Base-by-base conservation (phyloP, 2,329 filamentous ascomycete species). In the Paecilomyces sp. region DNA sequence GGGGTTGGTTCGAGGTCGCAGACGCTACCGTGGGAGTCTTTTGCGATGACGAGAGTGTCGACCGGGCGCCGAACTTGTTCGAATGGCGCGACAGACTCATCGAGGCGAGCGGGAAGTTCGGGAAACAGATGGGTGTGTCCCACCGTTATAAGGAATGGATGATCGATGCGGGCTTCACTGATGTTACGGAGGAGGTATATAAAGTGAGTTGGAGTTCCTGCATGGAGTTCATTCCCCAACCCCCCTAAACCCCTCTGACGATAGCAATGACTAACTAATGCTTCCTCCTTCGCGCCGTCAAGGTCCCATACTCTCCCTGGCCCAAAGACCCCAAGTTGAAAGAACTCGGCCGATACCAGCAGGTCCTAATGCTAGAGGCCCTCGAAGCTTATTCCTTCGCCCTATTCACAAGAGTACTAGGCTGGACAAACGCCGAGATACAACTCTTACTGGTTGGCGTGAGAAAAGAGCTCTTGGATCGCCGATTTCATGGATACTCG, bases 251-350 rank as follows among this genome's bases (percentile, higher is more conserved):
- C 31, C 8, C 8, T 33, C 8, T 33, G 1, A 12, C 6, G 12
- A 28, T 28, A 1, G 1, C 31, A 33, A 33, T 33, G 12, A 33
- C 4, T 52, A 15, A 22, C 18, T 54, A 54, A 54, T 25, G 1
- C 18, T 47, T n/a, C n/a, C 36, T n/a, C 13, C 15, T 41, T 6
- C 36, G 36, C n/a, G 7, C 6, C 31, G 18, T 22, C 36, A 47
- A 28, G 62, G 47, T 65, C 28, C 63, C 63, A 6, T 62, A 69
- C 34, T 67, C 63, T 7, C 59, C 66, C 7, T 69, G 67, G 68
- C 79, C 80, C 0, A 77, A 75, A 54, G 77, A 81, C 41, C 70
- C 72, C 9, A 73, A 75, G 28, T 73, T 79, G 55, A 84, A 83
- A 66, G 75, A 81, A 57, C 64, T 84, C 1, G 81, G 81, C 11